Percentiles rank a stretch among this genome's conserved stretches.
Evolutionary conservation across 768 basidiomycete genomes (phyloP).

Genomic region (Auricularia heimuer): DNA sequence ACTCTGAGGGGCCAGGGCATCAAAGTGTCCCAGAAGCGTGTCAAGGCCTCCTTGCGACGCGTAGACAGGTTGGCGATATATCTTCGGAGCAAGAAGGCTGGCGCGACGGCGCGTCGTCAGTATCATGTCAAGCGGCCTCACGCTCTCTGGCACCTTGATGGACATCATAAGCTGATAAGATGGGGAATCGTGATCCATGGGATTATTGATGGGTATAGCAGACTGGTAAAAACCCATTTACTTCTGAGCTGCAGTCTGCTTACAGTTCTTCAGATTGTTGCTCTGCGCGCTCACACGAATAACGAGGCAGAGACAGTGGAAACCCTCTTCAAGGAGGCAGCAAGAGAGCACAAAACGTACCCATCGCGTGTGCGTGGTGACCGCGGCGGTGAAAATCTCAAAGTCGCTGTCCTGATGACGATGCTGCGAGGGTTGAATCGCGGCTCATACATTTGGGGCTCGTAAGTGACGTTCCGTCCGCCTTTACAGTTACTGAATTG

Average conservation of each 20-base stretch:
- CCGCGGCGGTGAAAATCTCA: conserved; percentile 20
- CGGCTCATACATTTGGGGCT: conserved; percentile 21
- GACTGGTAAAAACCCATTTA: background rate
- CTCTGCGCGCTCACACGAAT: conserved; percentile 11
- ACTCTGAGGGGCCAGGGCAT: too few relatives aligned
- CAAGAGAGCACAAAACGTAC: conserved; percentile 8
- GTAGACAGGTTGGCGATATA: too few relatives aligned
- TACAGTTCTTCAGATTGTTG: background rate
- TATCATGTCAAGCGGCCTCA: too few relatives aligned
- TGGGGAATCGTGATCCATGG: conserved; percentile 15
- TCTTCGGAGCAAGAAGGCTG: too few relatives aligned
- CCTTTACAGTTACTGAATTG: background rate
- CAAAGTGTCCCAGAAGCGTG: too few relatives aligned
- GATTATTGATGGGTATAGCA: conserved; percentile 17
- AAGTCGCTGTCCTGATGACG: conserved; percentile 19
- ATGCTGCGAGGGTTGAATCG: conserved; percentile 9
- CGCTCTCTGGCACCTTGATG: too few relatives aligned
- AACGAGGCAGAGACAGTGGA: conserved; percentile 14
- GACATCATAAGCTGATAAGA: conserved; percentile 6
- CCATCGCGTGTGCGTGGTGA: conserved; percentile 19
- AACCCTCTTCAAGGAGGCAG: conserved; percentile 10
- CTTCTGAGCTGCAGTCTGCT: too few relatives aligned
- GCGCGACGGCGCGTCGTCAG: too few relatives aligned
- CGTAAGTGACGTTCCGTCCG: conserved; percentile 3
- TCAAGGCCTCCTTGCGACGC: too few relatives aligned